Base-by-base conservation (phyloP, 306 rosid species). In the Ceratonia siliqua region DNA sequence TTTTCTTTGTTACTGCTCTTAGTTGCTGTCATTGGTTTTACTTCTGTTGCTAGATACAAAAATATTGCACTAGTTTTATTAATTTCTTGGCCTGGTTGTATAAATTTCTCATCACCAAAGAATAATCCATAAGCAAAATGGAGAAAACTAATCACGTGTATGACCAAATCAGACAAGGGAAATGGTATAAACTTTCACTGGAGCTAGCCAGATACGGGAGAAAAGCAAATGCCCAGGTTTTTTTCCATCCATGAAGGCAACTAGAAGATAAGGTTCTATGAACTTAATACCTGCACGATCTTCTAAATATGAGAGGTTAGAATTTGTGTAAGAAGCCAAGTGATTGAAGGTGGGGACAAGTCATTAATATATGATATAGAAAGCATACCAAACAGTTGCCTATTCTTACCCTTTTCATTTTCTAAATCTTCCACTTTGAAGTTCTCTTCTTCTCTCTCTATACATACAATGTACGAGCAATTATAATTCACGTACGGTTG, bases 361-460 rank as follows among this genome's bases (percentile, higher is more conserved):
- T 17, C 25, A 55, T 80, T 76, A 80, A 77, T 77, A 27, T 32
- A 0, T 77, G 82, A 80, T 12, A 38, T 30, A 28, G 83, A 80
- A 73, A 73, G 78, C 68, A 59, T 45, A 74, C 81, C 88, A 67
- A 74, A 69, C 65, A 67, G 15, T 55, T 28, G 12, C 50, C 67
- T 32, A 5, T 18, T 62, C 64, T 12, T n/a, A 6, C 72, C 6
- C 41, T 52, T 12, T 36, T 49, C 22, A 73, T 62, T 74, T 63
- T 28, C 55, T 59, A 20, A 62, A 76, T 42, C 74, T 67, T 55
- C 28, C 33, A n/a, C 39, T 41, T 24, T 66, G 14, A 35, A 74
- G 1, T 22, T 42, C 1, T 48, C 41, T 24, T 50, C 5, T 24
- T 49, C 18, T 4, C 12, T 28, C 28, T 42, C 33, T 66, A 11